Evolutionary conservation across 345 rosid genomes (phyloP).

Genomic region (Brassica nigra): DNA sequence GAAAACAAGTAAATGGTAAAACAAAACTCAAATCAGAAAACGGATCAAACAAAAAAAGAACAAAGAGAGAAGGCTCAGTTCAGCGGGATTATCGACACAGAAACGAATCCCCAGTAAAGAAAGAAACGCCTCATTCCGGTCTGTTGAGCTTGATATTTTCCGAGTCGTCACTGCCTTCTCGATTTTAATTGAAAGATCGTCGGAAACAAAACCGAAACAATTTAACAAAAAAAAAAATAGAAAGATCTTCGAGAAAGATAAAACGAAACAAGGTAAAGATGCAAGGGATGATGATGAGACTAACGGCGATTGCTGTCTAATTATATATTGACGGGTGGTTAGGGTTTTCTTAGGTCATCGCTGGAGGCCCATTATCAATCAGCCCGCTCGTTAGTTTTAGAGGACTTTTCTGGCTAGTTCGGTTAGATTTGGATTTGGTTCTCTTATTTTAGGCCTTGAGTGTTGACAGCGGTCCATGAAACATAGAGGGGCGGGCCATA

Average conservation of each 20-base stretch:
- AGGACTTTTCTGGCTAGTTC: not conserved
- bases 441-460: not conserved
- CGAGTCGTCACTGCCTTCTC: slow-evolving; percentile 67
- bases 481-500: too few species aligned
- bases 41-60: not conserved
- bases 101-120: slow-evolving; percentile 32
- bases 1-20: not conserved
- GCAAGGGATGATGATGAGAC: not conserved
- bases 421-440: not conserved
- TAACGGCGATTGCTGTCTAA: not conserved
- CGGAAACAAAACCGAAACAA: not conserved
- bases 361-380: slow-evolving; percentile 17
- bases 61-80: slow-evolving; percentile 9
- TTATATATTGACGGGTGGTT: not conserved
- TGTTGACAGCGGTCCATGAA: too few species aligned
- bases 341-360: slow-evolving; percentile 28
- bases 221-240: not conserved
- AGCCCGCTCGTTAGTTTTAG: slow-evolving; percentile 1
- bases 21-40: too few species aligned
- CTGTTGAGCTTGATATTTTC: slow-evolving; percentile 96
- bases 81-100: slow-evolving; percentile 44
- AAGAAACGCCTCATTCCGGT: slow-evolving; percentile 81
- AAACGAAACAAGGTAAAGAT: not conserved
- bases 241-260: not conserved
- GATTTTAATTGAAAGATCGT: not conserved